Evolutionary conservation across 2,329 filamentous ascomycete genomes (phyloP).

Genomic region (Claviceps sp.): DNA sequence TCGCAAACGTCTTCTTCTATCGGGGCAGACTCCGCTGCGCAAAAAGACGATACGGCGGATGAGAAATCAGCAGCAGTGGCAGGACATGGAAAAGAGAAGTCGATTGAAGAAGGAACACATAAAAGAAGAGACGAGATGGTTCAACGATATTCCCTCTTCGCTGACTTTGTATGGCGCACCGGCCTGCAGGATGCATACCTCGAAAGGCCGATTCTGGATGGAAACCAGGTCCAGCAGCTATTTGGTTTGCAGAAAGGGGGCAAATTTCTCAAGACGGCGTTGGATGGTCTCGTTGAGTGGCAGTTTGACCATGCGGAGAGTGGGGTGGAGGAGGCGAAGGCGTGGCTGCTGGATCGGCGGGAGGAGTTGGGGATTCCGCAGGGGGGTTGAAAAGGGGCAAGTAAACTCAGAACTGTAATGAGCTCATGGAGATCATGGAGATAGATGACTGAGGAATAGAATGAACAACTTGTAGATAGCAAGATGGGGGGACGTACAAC

Average conservation of each 20-base stretch:
- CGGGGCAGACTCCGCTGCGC: no score
- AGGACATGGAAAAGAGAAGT: neutral
- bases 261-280: slow-evolving; percentile 5
- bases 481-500: no score
- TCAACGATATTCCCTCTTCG: slow-evolving; percentile 1
- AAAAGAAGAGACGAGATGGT: neutral
- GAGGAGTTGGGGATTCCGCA: neutral
- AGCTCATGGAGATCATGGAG: no score
- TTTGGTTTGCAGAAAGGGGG: slow-evolving; percentile 7
- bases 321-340: slow-evolving; percentile 5
- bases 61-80: neutral
- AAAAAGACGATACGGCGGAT: neutral
- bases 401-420: neutral
- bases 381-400: neutral
- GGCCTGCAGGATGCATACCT: slow-evolving; percentile 4
- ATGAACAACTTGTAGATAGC: no score
- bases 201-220: slow-evolving; percentile 6
- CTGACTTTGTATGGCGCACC: slow-evolving; percentile 3
- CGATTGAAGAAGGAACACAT: neutral
- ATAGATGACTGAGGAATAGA: no score
- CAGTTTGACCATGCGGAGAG: slow-evolving; percentile 8
- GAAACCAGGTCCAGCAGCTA: slow-evolving; percentile 6
- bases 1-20: neutral
- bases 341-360: slow-evolving; percentile 6
- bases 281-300: slow-evolving; percentile 7